These are phyloP conservation scores for Geopyxis carbonaria DNA, from an alignment of 495 filamentous ascomycete genomes.

Conservation along the genomic window DNA sequence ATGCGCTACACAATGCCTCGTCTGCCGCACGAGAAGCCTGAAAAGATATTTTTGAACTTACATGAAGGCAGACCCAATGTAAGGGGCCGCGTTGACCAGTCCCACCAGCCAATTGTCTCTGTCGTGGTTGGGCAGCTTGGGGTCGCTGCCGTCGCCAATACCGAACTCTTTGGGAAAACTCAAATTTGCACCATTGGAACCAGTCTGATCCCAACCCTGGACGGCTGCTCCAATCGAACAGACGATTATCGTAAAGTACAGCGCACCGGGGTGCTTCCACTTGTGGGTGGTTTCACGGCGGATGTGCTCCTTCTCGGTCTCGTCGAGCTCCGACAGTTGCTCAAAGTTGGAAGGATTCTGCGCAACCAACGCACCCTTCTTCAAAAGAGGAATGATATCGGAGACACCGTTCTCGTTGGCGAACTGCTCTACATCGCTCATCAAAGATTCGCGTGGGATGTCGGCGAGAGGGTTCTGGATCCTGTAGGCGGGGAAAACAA, in stretches of 20 bases:
- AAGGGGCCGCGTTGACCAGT: conserved; percentile 48
- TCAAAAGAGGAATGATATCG: conserved; percentile 35
- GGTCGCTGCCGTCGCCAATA: conserved; percentile 31
- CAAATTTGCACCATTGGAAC: conserved; percentile 60
- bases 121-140: conserved; percentile 1
- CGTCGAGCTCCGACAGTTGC: conserved; percentile 36
- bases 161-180: conserved; percentile 50
- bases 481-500: conserved; percentile 17
- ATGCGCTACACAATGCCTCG: no score
- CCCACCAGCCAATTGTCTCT: conserved; percentile 38
- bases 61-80: conserved; percentile 63
- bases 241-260: conserved; percentile 45
- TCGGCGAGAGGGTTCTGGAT: conserved; percentile 44
- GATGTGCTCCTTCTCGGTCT: conserved; percentile 38
- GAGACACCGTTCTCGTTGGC: conserved; percentile 34
- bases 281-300: conserved; percentile 40
- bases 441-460: conserved; percentile 35
- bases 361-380: conserved; percentile 49
- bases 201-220: conserved; percentile 58
- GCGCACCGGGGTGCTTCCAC: conserved; percentile 45
- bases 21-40: no score
- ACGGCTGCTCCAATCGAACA: conserved; percentile 62
- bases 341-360: conserved; percentile 41
- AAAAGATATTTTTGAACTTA: conserved; percentile 43
- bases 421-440: conserved; percentile 40